phyloP scores from a whole-genome alignment of 345 rosid species.

The Pistacia integerrima region DNA sequence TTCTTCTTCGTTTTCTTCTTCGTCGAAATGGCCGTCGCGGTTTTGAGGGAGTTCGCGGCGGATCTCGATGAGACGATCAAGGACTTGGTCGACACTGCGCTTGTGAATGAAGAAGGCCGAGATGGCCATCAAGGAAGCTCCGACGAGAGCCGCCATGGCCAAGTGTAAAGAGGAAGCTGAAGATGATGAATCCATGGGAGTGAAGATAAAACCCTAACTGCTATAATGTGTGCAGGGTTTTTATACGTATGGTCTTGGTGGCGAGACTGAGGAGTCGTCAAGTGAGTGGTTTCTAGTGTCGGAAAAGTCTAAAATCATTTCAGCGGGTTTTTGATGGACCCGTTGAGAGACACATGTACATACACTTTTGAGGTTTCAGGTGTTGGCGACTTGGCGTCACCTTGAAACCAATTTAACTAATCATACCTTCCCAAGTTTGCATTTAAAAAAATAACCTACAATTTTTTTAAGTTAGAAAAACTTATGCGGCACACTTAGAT shows the following conservation, averaged over 20 bases:
- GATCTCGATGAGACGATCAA: constrained; percentile 45
- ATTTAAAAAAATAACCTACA: no score
- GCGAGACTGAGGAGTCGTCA: not conserved
- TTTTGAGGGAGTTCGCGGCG: constrained; percentile 22
- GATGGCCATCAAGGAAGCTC: constrained; percentile 60
- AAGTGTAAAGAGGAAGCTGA: constrained; percentile 33
- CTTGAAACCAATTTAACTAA: no score
- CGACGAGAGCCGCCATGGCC: constrained; percentile 60
- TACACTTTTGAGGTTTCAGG: no score
- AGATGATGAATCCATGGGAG: constrained; percentile 22
- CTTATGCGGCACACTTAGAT: no score
- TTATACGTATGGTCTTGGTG: not conserved
- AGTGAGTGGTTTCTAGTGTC: not conserved
- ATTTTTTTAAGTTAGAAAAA: no score
- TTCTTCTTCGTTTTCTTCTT: constrained; percentile 10
- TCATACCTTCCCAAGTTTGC: no score
- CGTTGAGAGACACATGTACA: no score
- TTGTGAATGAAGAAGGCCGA: constrained; percentile 57
- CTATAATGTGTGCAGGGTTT: not conserved
- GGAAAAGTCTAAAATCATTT: not conserved
- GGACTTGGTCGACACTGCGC: constrained; percentile 55
- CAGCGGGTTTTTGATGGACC: not conserved
- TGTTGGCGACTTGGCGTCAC: no score
- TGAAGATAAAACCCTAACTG: constrained; percentile 19
- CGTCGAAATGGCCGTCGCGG: not conserved